Evolutionary conservation across 2,329 filamentous ascomycete genomes (phyloP), one percentile per base, ranked within the genome.

Genomic region (Elsinoe batatas): DNA sequence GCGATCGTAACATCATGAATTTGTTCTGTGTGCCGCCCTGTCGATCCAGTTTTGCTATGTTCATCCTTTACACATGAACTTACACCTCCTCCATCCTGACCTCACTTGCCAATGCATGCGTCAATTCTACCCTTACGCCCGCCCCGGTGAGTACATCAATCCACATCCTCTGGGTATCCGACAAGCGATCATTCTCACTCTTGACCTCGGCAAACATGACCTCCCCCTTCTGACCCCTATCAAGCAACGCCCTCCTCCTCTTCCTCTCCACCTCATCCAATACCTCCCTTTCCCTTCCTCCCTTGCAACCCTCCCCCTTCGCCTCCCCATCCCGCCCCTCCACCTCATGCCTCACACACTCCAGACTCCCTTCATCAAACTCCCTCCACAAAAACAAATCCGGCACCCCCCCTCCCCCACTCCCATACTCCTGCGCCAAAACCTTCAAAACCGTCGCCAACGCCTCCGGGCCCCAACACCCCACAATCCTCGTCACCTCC

Each of bases 91-190:
- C 51, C n/a, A 35, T 42, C 55, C 68, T 68, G 3, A 82, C 75
- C 64, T 83, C 79, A 61, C 69, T 76, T 5, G 81, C 80, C 61
- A 82, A 76, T 20, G 80, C 82, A 69, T 81, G 78, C 61, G 81
- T 94, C 61, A 97, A 75, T 63, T 95, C 91, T 26, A 97, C 91
- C 62, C 79, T 81, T 37, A 97, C 79, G 2, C 93, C 91, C 1
- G 91, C 90, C 1, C 85, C 84, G 6, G 84, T 85, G 54, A 98
- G 77, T 6, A 96, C 89, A 75, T 97, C 88, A 64, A 97, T 95
- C 93, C 93, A 98, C 62, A 98, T 78, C 63, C 93, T 77, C 73
- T 98, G 93, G 15, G 91, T 95, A 74, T 98, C 93, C 70, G 91
- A 97, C 65, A 98, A 74, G 37, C 90, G 82, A 76, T 98, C 93